Evolutionary conservation across 495 filamentous ascomycete genomes (phyloP).

Genomic region (Margaritispora aquatica): DNA sequence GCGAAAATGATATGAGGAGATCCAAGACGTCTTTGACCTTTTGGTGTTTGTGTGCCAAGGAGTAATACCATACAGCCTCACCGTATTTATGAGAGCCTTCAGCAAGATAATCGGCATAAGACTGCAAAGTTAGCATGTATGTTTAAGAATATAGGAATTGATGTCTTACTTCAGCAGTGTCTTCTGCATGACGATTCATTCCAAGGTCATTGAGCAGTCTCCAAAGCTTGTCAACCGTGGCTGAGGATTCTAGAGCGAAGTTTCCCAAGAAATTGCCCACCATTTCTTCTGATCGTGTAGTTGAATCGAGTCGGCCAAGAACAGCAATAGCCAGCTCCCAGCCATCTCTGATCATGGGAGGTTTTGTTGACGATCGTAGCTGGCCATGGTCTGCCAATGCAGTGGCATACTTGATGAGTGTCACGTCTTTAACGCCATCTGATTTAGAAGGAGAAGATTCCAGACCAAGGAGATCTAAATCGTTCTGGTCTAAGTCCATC

Average conservation of each 20-base stretch:
- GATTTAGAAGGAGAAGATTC: conserved; percentile 34
- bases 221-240: conserved; percentile 70
- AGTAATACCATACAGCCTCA: conserved; percentile 77
- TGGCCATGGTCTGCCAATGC: conserved; percentile 40
- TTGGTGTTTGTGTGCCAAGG: conserved; percentile 62
- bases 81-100: conserved; percentile 67
- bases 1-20: conserved; percentile 77
- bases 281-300: conserved; percentile 53
- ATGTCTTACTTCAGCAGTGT: conserved; percentile 61
- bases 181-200: conserved; percentile 62
- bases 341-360: conserved; percentile 49
- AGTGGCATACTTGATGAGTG: conserved; percentile 67
- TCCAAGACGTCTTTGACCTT: conserved; percentile 79
- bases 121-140: conserved; percentile 38
- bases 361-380: conserved; percentile 22
- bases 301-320: conserved; percentile 65
- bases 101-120: conserved; percentile 66
- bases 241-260: conserved; percentile 56
- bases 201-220: conserved; percentile 60
- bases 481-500: conserved; percentile 46
- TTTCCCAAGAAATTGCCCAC: conserved; percentile 58
- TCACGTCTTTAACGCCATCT: conserved; percentile 58
- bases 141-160: not conserved
- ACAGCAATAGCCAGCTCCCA: conserved; percentile 84
- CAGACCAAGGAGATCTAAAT: conserved; percentile 48